Evolutionary conservation across 2,329 filamentous ascomycete species (phyloP).

Genomic region (Pseudocercospora vitis): DNA sequence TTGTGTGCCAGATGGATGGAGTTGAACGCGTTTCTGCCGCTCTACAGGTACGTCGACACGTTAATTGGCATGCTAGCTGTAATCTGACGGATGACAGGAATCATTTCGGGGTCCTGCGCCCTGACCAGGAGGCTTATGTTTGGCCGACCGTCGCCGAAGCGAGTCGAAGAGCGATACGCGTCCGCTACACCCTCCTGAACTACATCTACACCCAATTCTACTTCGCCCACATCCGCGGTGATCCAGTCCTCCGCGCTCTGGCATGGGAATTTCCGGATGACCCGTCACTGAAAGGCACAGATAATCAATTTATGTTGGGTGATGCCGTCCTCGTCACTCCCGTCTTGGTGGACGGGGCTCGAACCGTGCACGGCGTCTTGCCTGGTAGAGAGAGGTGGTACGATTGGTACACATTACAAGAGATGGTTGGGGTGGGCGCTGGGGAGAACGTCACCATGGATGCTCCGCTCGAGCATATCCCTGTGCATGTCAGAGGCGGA

Average conservation of each 20-base stretch:
- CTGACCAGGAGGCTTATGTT: slow-evolving; percentile 63
- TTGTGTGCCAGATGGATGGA: slow-evolving; percentile 34
- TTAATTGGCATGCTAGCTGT: slow-evolving; percentile 57
- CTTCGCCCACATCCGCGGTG: slow-evolving; percentile 62
- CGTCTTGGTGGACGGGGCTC: slow-evolving; percentile 61
- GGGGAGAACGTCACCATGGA: slow-evolving; percentile 38
- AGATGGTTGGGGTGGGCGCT: slow-evolving; percentile 47
- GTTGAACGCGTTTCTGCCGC: slow-evolving; percentile 68
- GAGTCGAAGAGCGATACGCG: slow-evolving; percentile 61
- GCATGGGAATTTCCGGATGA: slow-evolving; percentile 72
- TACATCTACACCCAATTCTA: slow-evolving; percentile 74
- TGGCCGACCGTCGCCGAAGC: slow-evolving; percentile 66
- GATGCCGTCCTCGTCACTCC: slow-evolving; percentile 64
- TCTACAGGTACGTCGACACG: slow-evolving; percentile 63
- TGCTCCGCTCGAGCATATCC: slow-evolving; percentile 32
- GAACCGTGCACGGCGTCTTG: slow-evolving; percentile 65
- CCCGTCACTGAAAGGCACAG: slow-evolving; percentile 60
- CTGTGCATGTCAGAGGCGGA: slow-evolving; percentile 30
- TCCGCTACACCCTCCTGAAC: slow-evolving; percentile 68
- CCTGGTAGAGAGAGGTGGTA: slow-evolving; percentile 68
- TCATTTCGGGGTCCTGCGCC: slow-evolving; percentile 11
- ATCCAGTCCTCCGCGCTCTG: slow-evolving; percentile 68
- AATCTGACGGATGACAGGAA: background rate
- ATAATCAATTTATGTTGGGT: slow-evolving; percentile 70
- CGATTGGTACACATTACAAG: slow-evolving; percentile 68